Evolutionary conservation across 2,329 filamentous ascomycete genomes (phyloP), one percentile per base, ranked within the genome.

Genomic region (Claviceps purpurea): DNA sequence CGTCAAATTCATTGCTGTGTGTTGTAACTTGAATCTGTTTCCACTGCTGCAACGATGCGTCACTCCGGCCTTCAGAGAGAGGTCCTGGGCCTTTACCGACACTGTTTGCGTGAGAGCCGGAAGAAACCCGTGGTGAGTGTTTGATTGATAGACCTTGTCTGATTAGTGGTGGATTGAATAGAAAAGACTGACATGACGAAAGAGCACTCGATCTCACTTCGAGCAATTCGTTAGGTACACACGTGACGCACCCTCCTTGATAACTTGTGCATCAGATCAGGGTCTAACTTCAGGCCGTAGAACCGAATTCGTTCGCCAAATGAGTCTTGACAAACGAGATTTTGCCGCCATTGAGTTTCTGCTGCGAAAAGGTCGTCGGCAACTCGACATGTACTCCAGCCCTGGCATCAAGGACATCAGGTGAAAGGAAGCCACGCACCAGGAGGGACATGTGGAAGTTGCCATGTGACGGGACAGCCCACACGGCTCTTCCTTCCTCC

Each of bases 321-420:
- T 80, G 13, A 64, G 66, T 8, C 66, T 94, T 52, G 83, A 86
- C 66, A 93, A 88, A 69, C 89, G 87, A 59, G 89, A 95, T 63
- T 95, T 95, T 67, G 74, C 76, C 16, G 84, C 89, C 5, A 84
- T 96, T 53, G 90, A 96, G 67, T 93, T 88, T 65, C 72, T 95
- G 38, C 65, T 96, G 50, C 79, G 90, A 55, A 91, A 88, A 65
- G 90, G 90, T 22, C 77, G 79, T 42, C 78, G 87, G 45, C 89
- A 95, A 64, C 73, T 96, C 18, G 88, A 95, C 56, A 78, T 82
- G 46, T 93, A 93, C 68, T 80, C 84, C n/a, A 79, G 84, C 5
- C 82, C 85, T 26, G 85, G 84, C 2, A 89, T 95, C 61, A 87
- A 82, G 62, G 87, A 93, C 65, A 46, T 46, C 43, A 46, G 43